Evolutionary conservation across 2,329 filamentous ascomycete species (phyloP), one percentile per base, ranked within the genome.

Genomic region (Penicillium crustosum): DNA sequence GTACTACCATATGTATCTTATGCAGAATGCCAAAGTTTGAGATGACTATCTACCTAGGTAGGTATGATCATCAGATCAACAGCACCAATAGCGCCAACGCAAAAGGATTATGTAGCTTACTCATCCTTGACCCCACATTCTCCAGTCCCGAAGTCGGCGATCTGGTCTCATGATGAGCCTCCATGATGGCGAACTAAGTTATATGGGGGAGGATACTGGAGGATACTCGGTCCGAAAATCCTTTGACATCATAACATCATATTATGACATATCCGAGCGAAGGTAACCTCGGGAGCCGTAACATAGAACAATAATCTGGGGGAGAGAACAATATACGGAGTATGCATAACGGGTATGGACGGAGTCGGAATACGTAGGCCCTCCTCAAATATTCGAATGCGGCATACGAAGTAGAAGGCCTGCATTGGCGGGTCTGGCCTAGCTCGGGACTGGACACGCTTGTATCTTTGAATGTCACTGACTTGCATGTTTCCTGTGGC

Each of bases 81-180:
- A 12, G 7, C 19, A 19, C 41, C 23, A 43, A 27, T n/a, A 27
- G 25, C 27, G 42, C 12, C 13, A 51, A 13, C 9, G 21, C 17
- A 12, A 42, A 33, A 19, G 19, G 13, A 43, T 17, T 9, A 17
- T 36, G 17, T n/a, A 21, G 53, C 27, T 41, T 27, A 45, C 39
- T 53, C 39, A 45, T 48, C 42, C 51, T 33, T 12, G 12, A 53
- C 50, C 41, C 51, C 41, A 45, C 52, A 49, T 47, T 39, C 38
- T 35, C 33, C 21, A 42, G 31, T 10, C 42, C 42, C 42, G 17
- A 29, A 9, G 10, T 53, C 51, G 33, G 51, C 36, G 35, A 42
- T 50, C 44, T 4, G 44, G 44, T 54, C 52, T 35, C 19, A 21
- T 42, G n/a, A 44, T 10, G 45, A 55, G 29, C 44, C 17, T 54